These are phyloP conservation scores for Eimeria tenella DNA, from an alignment of 169 alveolate genomes.

Conservation along the genomic window DNA sequence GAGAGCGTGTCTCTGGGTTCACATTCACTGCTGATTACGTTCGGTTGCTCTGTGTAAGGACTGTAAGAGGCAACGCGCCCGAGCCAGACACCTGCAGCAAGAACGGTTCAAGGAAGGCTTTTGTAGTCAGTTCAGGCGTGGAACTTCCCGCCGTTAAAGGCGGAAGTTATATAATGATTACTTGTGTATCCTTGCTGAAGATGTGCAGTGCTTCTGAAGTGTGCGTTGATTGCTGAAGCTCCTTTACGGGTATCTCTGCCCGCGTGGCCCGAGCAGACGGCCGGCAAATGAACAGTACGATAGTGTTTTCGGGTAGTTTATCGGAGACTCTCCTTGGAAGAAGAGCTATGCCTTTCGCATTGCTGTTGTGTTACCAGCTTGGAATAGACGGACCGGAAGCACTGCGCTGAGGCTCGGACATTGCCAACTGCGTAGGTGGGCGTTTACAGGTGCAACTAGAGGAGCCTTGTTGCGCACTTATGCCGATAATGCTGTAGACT, in stretches of 20 bases:
- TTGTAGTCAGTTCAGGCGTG: neutral
- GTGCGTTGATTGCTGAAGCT: slow-evolving; percentile 9
- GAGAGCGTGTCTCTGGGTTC: slow-evolving; percentile 55
- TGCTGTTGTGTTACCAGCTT: neutral
- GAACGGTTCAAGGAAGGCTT: neutral
- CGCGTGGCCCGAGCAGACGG: neutral
- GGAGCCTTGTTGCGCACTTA: too few species aligned
- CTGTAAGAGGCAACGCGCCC: slow-evolving; percentile 27
- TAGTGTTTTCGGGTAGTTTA: neutral
- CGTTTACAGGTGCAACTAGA: too few species aligned
- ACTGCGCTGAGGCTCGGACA: too few species aligned
- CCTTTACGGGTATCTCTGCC: neutral
- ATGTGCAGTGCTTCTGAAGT: neutral
- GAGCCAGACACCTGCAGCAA: slow-evolving; percentile 1
- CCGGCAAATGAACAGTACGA: neutral
- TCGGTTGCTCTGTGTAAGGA: neutral
- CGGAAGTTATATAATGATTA: too few species aligned
- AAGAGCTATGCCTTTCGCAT: neutral
- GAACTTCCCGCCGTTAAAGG: neutral
- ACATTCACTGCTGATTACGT: neutral
- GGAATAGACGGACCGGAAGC: neutral
- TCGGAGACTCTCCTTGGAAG: too few species aligned
- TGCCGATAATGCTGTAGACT: too few species aligned
- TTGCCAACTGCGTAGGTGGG: too few species aligned
- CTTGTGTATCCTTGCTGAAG: neutral